Percentiles rank a stretch among this genome's conserved stretches.
These are phyloP conservation scores for Psidium guajava DNA, from an alignment of 345 rosid species.

Conservation along the genomic window DNA sequence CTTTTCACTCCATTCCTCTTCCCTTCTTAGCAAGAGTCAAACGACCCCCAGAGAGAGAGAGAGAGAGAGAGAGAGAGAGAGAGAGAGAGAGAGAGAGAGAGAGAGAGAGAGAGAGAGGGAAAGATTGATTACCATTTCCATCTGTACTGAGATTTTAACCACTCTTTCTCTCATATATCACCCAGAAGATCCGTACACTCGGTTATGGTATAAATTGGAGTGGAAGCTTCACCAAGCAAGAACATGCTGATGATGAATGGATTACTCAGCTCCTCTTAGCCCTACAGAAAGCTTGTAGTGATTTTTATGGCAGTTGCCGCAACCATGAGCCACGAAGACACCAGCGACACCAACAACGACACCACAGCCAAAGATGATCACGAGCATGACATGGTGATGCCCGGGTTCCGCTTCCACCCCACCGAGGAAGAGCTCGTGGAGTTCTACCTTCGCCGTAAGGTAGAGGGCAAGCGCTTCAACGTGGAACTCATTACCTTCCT, in stretches of 20 bases:
- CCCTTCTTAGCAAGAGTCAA: background rate
- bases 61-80: background rate
- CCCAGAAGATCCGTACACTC: background rate
- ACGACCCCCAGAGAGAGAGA: background rate
- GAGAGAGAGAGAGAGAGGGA: background rate
- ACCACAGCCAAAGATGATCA: constrained; percentile 39
- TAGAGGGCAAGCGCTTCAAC: constrained; percentile 97
- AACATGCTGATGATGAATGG: background rate
- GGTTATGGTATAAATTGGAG: background rate
- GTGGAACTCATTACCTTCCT: constrained; percentile 97
- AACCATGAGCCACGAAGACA: constrained; percentile 39
- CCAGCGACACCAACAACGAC: constrained; percentile 11
- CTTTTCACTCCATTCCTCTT: background rate
- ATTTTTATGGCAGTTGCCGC: constrained; percentile 56
- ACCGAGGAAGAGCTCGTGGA: constrained; percentile 98
- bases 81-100: background rate
- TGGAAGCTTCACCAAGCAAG: background rate
- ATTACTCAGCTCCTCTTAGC: background rate
- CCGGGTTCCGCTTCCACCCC: constrained; percentile 96
- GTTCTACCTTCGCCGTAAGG: constrained; percentile 99
- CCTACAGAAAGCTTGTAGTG: background rate
- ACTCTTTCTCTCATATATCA: background rate
- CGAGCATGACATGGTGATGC: constrained; percentile 97
- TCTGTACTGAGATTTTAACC: background rate
- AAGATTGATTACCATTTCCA: background rate